Conservation (phyloP, 2,329 filamentous ascomycete species). For the Colletotrichum lentis region DNA sequence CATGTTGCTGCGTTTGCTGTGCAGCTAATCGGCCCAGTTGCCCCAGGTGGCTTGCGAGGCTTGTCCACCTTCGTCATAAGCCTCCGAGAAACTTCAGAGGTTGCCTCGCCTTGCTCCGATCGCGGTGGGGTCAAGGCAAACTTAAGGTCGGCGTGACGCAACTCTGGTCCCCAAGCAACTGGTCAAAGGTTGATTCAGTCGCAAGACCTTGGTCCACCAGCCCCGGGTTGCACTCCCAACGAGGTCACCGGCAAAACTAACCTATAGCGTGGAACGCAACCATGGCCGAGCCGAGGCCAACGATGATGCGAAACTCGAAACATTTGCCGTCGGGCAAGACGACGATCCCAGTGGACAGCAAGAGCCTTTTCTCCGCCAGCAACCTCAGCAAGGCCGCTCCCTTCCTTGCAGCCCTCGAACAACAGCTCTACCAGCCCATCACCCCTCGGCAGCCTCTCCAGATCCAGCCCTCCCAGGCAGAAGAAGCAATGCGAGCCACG, state of each 20-base stretch:
- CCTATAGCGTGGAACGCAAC: background rate
- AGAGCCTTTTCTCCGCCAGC: background rate
- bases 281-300: background rate
- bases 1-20: background rate
- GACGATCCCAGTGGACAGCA: background rate
- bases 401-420: constrained; percentile 5
- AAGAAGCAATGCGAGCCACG: background rate
- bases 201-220: no score
- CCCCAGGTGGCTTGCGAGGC: background rate
- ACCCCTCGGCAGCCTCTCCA: background rate
- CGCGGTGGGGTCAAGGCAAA: background rate
- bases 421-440: constrained; percentile 14
- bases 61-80: constrained; percentile 3
- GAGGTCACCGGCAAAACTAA: background rate
- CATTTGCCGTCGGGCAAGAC: background rate
- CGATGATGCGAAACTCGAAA: background rate
- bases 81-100: background rate
- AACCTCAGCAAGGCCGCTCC: constrained; percentile 11
- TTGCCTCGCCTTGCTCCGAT: background rate
- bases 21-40: background rate
- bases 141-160: background rate
- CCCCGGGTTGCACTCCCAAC: no score
- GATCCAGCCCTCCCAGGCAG: background rate
- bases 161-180: no score
- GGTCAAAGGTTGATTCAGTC: background rate